phyloP scores from a whole-genome alignment of 257 asterid species.

The Solanum pinnatisectum region DNA sequence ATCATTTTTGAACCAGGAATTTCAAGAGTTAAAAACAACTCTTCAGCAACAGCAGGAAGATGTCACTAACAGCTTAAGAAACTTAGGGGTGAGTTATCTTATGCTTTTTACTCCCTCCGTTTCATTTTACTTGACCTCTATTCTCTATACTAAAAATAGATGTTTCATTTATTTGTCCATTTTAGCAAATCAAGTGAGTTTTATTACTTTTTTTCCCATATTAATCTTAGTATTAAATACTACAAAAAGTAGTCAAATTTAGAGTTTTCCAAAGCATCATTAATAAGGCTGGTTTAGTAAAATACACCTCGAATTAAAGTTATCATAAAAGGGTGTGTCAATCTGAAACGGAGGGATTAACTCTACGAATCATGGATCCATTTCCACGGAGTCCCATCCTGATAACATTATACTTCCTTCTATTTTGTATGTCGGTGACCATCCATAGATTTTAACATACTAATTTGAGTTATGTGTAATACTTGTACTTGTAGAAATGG shows the following conservation, averaged over 20 bases:
- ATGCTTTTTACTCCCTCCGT: background rate
- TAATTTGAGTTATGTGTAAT: background rate
- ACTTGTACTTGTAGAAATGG: background rate
- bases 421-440: background rate
- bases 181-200: background rate
- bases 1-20: slow-evolving; percentile 41
- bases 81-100: slow-evolving; percentile 49
- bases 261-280: background rate
- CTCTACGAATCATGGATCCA: background rate
- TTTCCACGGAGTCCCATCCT: background rate
- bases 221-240: background rate
- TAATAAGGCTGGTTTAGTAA: background rate
- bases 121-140: background rate
- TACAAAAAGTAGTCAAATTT: background rate
- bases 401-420: background rate
- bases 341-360: background rate
- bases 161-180: background rate
- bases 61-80: slow-evolving; percentile 58
- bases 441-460: background rate
- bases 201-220: background rate
- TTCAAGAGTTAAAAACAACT: slow-evolving; percentile 74
- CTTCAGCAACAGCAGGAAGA: slow-evolving; percentile 98
- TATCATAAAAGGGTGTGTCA: background rate
- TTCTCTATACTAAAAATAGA: background rate
- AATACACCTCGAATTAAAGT: background rate